phyloP scores from a whole-genome alignment of 2,329 filamentous ascomycete genomes.

The Fusarium succisae region DNA sequence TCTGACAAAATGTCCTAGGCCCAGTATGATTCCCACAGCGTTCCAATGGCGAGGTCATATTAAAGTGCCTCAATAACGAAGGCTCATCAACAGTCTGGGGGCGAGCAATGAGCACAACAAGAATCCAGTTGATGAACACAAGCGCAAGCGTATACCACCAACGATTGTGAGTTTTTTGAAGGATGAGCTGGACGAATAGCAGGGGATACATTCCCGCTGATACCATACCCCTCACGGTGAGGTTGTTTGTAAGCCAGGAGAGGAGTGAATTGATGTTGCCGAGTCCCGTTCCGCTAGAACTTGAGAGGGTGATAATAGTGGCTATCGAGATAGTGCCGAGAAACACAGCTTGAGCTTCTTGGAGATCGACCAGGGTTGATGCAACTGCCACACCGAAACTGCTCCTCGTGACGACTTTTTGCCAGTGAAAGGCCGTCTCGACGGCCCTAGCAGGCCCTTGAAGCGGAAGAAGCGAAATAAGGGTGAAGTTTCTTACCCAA shows the following conservation, averaged over 20 bases:
- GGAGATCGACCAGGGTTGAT: neutral
- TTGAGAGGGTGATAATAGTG: neutral
- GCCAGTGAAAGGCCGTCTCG: accelerated
- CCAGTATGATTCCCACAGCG: neutral
- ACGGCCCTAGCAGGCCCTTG: neutral
- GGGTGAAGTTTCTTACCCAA: neutral
- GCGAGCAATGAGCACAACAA: neutral
- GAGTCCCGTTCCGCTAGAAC: neutral
- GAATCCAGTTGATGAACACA: neutral
- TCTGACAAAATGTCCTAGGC: constrained; percentile 5
- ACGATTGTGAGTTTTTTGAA: neutral
- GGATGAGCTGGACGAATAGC: neutral
- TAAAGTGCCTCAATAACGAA: neutral
- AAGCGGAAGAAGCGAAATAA: accelerated
- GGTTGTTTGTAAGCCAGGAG: constrained; percentile 1
- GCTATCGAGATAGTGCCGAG: neutral
- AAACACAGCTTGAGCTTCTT: constrained; percentile 10
- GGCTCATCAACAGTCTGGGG: neutral
- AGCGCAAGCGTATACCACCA: neutral
- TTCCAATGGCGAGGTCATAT: accelerated
- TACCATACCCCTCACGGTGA: accelerated
- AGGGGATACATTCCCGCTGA: neutral
- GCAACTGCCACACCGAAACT: neutral
- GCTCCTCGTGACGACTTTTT: accelerated
- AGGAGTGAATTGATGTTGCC: neutral